Percentiles rank a stretch among this genome's conserved stretches.
These are phyloP conservation scores for Melampsora medusae DNA, from an alignment of 1,284 basidiomycete species.

Conservation along the genomic window DNA sequence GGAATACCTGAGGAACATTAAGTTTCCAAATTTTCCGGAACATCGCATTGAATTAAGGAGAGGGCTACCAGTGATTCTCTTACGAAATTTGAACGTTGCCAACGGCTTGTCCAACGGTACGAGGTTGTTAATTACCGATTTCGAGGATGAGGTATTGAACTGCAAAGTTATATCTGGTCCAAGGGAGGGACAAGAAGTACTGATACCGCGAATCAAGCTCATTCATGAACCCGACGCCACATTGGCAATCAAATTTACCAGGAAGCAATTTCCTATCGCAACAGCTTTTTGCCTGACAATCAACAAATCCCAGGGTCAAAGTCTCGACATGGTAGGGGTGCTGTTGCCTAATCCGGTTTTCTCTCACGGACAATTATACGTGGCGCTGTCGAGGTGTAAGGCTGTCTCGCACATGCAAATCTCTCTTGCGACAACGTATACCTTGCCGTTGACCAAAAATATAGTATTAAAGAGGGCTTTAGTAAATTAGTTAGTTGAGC, in stretches of 20 bases:
- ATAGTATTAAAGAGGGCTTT: too few species aligned
- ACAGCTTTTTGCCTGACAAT: slow-evolving; percentile 9
- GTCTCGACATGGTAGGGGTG: not conserved
- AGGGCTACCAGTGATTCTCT: not conserved
- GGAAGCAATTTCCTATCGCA: slow-evolving; percentile 2
- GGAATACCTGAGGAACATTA: not conserved
- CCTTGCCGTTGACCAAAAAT: too few species aligned
- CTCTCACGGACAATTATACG: slow-evolving; percentile 22
- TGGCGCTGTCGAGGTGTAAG: not conserved
- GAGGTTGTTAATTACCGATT: not conserved
- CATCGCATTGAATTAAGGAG: not conserved
- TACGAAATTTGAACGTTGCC: slow-evolving; percentile 1
- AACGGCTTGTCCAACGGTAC: slow-evolving; percentile 10
- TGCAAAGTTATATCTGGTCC: not conserved
- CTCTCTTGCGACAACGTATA: too few species aligned
- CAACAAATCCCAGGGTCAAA: slow-evolving; percentile 23
- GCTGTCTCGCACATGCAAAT: too few species aligned
- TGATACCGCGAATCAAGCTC: not conserved
- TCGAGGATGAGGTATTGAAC: not conserved
- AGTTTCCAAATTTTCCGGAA: not conserved
- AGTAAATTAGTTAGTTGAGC: too few species aligned
- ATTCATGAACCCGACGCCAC: not conserved
- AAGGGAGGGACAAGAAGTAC: not conserved
- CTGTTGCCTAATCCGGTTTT: slow-evolving; percentile 1
- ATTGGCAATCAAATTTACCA: not conserved